phyloP scores from a whole-genome alignment of 371 early-diverging fungal genomes.

The Mucor lusitanicus region DNA sequence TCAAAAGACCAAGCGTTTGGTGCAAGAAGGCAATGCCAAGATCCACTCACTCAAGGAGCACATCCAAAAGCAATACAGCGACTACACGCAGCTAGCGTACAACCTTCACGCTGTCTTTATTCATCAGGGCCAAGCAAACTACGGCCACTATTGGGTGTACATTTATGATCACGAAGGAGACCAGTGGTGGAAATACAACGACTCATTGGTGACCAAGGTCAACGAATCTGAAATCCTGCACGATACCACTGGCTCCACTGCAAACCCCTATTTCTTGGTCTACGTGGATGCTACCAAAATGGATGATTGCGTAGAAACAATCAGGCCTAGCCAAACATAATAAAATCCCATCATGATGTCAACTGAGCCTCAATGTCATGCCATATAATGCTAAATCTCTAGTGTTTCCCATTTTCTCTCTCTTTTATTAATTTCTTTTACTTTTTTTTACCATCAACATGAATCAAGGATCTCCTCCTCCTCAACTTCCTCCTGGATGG shows the following conservation, averaged over 20 bases:
- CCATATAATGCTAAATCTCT: background rate
- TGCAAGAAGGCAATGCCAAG: constrained; percentile 10
- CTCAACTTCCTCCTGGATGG: constrained; percentile 34
- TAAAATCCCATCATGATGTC: background rate
- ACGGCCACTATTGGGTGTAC: constrained; percentile 92
- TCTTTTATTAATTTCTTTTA: constrained; percentile 3
- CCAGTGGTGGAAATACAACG: constrained; percentile 87
- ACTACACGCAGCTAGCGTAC: constrained; percentile 49
- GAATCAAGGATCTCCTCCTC: constrained; percentile 17
- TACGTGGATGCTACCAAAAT: constrained; percentile 48
- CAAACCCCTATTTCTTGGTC: constrained; percentile 70
- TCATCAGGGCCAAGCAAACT: constrained; percentile 72
- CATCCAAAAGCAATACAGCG: constrained; percentile 39
- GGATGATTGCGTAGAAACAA: constrained; percentile 34
- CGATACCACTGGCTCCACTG: constrained; percentile 57
- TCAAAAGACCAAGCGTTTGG: constrained; percentile 13
- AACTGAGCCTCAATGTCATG: background rate
- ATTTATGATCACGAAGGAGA: constrained; percentile 64
- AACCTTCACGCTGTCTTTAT: constrained; percentile 72
- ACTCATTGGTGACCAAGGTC: constrained; percentile 68
- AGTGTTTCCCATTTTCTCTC: background rate
- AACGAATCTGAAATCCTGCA: constrained; percentile 57
- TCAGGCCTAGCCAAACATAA: background rate
- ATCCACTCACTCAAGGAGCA: constrained; percentile 19
- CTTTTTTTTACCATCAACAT: background rate